Evolutionary conservation across 768 basidiomycete genomes (phyloP), one percentile per base, ranked within the genome.

Genomic region (Tulasnella calospora): DNA sequence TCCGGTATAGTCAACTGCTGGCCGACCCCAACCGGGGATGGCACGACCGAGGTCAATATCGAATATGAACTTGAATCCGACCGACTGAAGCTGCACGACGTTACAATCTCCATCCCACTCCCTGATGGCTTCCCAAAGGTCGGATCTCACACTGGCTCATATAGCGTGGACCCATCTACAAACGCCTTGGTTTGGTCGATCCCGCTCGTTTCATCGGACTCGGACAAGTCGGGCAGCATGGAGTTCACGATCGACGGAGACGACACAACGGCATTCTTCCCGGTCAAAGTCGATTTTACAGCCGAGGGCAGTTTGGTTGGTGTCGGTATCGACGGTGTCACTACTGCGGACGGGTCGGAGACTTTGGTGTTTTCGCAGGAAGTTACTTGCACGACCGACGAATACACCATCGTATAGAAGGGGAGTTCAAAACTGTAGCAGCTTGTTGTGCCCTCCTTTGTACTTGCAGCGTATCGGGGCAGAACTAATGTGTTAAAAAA

Each of bases 21-120:
- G 96, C 98, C 96, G 17, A 92, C 95, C 17, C 92, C 94, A 8
- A 91, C 93, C 51, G 94, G 94, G 81, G 92, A 95, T 79, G 95
- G 95, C n/a, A 92, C 92, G 0, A 93, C 92, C 81, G 95, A 97
- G 80, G 94, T 99, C 79, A 96, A 94, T 84, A 94, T 99, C 80
- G 98, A 98, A 85, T 98, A 98, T 83, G 96, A 99, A 83, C 92
- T 99, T 70, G 95, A 97, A 83, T 93, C 95, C 80, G 89, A 92
- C 80, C 88, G 88, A 71, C 85, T 98, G 76, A 89, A 90, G 0
- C 87, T 98, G 2, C 90, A 94, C 83, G 94, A 98, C 83, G 89
- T 96, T 33, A 87, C 90, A 80, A 94, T 99, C 80, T 92, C 92
- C 75, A 97, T 99, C 81, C 96, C 97, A 35, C 90, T 99, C 71